phyloP scores from a whole-genome alignment of 352 stramenopile species.

The Phytopythium litorale region DNA sequence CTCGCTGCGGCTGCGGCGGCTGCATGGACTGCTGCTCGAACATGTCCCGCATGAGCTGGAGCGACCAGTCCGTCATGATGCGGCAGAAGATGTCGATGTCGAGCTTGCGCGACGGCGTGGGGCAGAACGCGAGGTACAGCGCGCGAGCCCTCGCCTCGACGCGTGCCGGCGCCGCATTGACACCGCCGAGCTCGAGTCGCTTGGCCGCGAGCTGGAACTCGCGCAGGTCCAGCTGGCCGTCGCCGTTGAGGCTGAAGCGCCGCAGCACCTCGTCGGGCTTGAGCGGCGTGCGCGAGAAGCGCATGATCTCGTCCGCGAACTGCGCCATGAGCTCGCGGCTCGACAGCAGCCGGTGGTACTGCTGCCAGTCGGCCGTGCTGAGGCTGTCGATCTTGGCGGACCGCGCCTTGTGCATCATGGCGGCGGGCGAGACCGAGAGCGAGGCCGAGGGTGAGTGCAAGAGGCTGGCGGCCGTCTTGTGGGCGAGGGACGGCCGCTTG shows the following conservation, averaged over 20 bases:
- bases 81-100: constrained; percentile 79
- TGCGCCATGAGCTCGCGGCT: constrained; percentile 54
- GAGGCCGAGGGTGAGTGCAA: not conserved
- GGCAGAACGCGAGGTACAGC: constrained; percentile 70
- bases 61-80: constrained; percentile 78
- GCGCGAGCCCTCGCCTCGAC: constrained; percentile 16
- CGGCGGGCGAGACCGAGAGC: not conserved
- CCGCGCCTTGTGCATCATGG: constrained; percentile 54
- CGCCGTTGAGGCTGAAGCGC: constrained; percentile 73
- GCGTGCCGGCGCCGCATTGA: not conserved
- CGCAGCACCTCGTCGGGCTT: constrained; percentile 70
- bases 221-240: constrained; percentile 63
- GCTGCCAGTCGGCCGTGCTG: constrained; percentile 73
- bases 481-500: not conserved
- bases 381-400: constrained; percentile 71
- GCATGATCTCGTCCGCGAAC: constrained; percentile 55
- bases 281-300: constrained; percentile 52
- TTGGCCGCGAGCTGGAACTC: constrained; percentile 77
- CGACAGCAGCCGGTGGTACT: constrained; percentile 60
- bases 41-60: constrained; percentile 47
- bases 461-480: not conserved
- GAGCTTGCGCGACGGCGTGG: constrained; percentile 58
- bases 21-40: constrained; percentile 23
- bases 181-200: constrained; percentile 51
- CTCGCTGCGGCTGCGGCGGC: constrained; percentile 11